Conservation (phyloP, 371 early-diverging fungal genomes). For the Dinochytrium kinnereticum region DNA sequence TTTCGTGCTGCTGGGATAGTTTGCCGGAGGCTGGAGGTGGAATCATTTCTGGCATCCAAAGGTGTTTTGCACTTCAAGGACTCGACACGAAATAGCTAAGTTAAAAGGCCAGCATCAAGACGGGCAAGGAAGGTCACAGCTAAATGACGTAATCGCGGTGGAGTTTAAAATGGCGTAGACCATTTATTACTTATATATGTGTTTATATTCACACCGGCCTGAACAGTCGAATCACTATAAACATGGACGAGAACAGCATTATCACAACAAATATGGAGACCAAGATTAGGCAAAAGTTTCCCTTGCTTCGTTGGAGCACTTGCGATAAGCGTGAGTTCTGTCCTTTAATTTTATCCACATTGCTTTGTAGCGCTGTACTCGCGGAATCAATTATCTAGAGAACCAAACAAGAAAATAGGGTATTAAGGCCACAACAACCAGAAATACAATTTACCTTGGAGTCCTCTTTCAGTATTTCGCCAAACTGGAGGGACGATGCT, state of each 20-base stretch:
- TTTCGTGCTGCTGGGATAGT: neutral
- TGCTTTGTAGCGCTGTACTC: constrained; percentile 7
- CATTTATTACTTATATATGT: neutral
- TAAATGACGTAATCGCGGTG: too few species aligned
- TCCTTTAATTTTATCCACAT: constrained; percentile 3
- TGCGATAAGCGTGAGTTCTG: constrained; percentile 7
- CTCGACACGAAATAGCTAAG: neutral
- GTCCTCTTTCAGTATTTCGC: constrained; percentile 18
- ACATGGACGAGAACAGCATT: constrained; percentile 21
- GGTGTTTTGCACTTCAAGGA: neutral
- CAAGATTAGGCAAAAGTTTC: constrained; percentile 19
- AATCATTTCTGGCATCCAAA: neutral
- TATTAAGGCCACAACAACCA: neutral
- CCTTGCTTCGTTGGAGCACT: constrained; percentile 17
- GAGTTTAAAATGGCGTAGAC: neutral
- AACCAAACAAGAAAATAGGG: neutral
- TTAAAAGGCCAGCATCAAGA: neutral
- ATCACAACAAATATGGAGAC: constrained; percentile 14
- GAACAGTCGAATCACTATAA: constrained; percentile 23
- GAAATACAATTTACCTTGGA: constrained; percentile 15
- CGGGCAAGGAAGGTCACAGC: neutral
- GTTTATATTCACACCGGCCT: constrained; percentile 10
- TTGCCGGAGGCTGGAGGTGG: neutral
- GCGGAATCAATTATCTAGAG: constrained; percentile 21
- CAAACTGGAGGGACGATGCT: constrained; percentile 21